Percentiles rank a stretch among this genome's conserved stretches.
phyloP scores from a whole-genome alignment of 2,329 filamentous ascomycete species.

The Emmonsiellopsis sp. region DNA sequence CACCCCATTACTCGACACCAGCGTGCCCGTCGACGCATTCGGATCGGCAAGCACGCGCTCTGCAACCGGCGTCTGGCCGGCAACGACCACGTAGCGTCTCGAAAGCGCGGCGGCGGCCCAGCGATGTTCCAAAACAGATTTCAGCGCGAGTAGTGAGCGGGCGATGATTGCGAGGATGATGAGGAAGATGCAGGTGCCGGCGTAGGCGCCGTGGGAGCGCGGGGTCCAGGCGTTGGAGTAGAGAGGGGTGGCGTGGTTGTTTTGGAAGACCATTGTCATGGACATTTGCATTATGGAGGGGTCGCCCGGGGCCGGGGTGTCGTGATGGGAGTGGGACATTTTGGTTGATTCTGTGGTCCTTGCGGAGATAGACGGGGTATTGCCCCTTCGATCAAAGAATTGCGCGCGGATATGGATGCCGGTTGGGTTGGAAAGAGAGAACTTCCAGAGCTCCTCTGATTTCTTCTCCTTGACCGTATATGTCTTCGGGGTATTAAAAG shows the following conservation, averaged over 20 bases:
- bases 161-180: slow-evolving; percentile 63
- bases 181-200: slow-evolving; percentile 85
- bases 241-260: slow-evolving; percentile 52
- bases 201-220: slow-evolving; percentile 59
- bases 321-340: slow-evolving; percentile 3
- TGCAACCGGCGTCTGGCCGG: slow-evolving; percentile 51
- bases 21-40: slow-evolving; percentile 55
- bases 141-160: slow-evolving; percentile 63
- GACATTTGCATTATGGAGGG: slow-evolving; percentile 11
- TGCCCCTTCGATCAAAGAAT: not conserved
- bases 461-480: not conserved
- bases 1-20: slow-evolving; percentile 64
- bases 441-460: not conserved
- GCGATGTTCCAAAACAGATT: slow-evolving; percentile 48
- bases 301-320: not conserved
- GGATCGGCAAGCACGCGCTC: slow-evolving; percentile 51
- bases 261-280: slow-evolving; percentile 36
- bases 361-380: no score
- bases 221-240: slow-evolving; percentile 69
- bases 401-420: not conserved
- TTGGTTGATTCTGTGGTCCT: no score
- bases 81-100: slow-evolving; percentile 68
- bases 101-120: slow-evolving; percentile 66
- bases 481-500: not conserved
- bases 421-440: not conserved